A percentile compares a stretch with the other conserved stretches of the same genome.
Conservation (phyloP, 805 yeast species). For the Isabelozyma rhagii region DNA sequence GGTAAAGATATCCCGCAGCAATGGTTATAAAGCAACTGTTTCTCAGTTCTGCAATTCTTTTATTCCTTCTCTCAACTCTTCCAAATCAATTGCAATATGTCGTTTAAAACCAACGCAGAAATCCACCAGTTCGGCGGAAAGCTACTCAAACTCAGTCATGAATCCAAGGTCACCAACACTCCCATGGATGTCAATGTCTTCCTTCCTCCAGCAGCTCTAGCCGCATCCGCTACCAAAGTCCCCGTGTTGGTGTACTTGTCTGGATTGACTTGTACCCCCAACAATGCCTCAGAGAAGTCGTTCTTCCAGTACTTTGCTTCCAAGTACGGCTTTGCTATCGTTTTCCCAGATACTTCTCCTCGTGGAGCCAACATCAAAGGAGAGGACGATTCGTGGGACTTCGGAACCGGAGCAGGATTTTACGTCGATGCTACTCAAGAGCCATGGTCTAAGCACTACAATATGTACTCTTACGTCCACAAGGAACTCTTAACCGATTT, state of each 20-base stretch:
- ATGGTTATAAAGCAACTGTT: neutral
- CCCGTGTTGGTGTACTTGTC: slow-evolving; percentile 82
- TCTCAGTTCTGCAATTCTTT: neutral
- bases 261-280: slow-evolving; percentile 91
- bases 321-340: slow-evolving; percentile 79
- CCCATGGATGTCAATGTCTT: slow-evolving; percentile 82
- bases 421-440: slow-evolving; percentile 79
- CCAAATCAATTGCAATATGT: slow-evolving; percentile 23
- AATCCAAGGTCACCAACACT: slow-evolving; percentile 61
- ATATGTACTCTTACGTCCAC: slow-evolving; percentile 82
- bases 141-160: slow-evolving; percentile 71
- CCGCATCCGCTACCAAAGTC: slow-evolving; percentile 34
- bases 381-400: slow-evolving; percentile 83
- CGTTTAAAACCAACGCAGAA: slow-evolving; percentile 50
- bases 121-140: slow-evolving; percentile 72
- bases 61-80: neutral
- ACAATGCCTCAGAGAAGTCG: slow-evolving; percentile 92
- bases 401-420: slow-evolving; percentile 95
- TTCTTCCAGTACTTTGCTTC: slow-evolving; percentile 79
- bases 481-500: slow-evolving; percentile 63
- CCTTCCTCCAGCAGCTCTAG: slow-evolving; percentile 50
- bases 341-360: slow-evolving; percentile 97
- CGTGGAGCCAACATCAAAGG: slow-evolving; percentile 76
- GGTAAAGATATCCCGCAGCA: neutral
- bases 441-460: slow-evolving; percentile 71